Evolutionary conservation across 192 early-diverging fungal genomes (phyloP), one percentile per base, ranked within the genome.

Genomic region (Backusella westeae): DNA sequence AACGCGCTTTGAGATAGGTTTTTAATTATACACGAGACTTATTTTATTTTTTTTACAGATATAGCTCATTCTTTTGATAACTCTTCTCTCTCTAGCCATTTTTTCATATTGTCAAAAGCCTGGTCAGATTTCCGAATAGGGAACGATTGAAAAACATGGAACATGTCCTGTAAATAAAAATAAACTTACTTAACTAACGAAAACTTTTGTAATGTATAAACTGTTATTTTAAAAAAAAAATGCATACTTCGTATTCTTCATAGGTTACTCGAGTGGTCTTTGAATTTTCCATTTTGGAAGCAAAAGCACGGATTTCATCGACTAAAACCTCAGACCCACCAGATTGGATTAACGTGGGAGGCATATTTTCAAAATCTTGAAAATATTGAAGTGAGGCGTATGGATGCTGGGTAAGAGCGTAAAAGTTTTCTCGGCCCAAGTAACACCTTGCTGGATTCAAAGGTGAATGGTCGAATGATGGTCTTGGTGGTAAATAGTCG

Each of bases 361-460:
- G 85, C 9, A 88, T 59, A 17, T 78, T 41, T 39, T 84, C 78
- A 29, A 86, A 78, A 59, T 67, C 42, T 3, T 80, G 65, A 3
- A 81, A 80, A 72, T 78, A 84, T 15, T 86, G 65, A 6, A 85
- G 85, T 5, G 87, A 88, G 21, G 85, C 84, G 66, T 88, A 88
- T 2, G 87, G 87, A 74, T 88, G 81, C 15, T 49, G 79, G 14
- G 78, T 72, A 8, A 87, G 38, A 67, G 76, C 65, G 15, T 74
- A 32, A 71, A 78, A 73, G 35, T 83, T 76, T 26, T 78, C 34
- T n/a, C 77, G 70, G 1, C 80, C 74, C 19, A 85, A 75, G 23
- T 88, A 88, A 42, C 82, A 72, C 4, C 73, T 72, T 19, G 83
- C 78, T 3, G 87, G 85, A 69, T 88, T 81, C 41, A 85, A 73